Percentiles rank a stretch among this genome's conserved stretches.
Conservation (phyloP, 345 rosid species). For the Camelina laxa region DNA sequence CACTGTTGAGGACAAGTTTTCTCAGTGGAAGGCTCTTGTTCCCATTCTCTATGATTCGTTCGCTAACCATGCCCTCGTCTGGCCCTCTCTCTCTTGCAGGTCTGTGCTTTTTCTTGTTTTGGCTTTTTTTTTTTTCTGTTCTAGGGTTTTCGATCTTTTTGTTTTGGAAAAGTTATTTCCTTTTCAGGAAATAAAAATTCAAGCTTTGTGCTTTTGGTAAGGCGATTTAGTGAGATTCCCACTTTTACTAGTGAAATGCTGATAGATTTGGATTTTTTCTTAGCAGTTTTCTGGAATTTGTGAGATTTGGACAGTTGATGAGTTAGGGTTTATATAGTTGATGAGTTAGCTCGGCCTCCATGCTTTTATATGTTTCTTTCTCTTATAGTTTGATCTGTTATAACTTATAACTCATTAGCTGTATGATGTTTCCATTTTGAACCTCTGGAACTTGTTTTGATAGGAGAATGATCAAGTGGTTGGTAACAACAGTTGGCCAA, state of each 20-base stretch:
- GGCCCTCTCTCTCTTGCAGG: conserved; percentile 99
- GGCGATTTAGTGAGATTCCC: not conserved
- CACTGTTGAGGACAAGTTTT: conserved; percentile 69
- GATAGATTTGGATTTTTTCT: not conserved
- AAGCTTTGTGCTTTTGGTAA: conserved; percentile 20
- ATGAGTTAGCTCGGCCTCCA: not conserved
- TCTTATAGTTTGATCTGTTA: not conserved
- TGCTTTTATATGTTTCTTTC: not conserved
- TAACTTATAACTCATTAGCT: not conserved
- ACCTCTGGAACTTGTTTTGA: conserved; percentile 4
- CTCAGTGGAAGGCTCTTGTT: conserved; percentile 88
- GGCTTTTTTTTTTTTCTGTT: not conserved
- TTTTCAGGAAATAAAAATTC: conserved; percentile 10
- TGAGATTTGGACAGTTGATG: not conserved
- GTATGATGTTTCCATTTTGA: conserved; percentile 1
- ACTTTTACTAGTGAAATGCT: not conserved
- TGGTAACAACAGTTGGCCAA: conserved; percentile 1
- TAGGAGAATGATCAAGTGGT: not conserved
- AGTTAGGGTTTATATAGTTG: not conserved
- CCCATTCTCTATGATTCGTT: conserved; percentile 94
- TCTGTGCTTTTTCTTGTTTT: not conserved
- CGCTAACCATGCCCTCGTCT: conserved; percentile 85
- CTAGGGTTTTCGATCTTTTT: conserved; percentile 41
- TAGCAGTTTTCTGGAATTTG: not conserved
- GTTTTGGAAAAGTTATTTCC: not conserved